phyloP scores from a whole-genome alignment of 768 basidiomycete species.

The Tricholoma matsutake region DNA sequence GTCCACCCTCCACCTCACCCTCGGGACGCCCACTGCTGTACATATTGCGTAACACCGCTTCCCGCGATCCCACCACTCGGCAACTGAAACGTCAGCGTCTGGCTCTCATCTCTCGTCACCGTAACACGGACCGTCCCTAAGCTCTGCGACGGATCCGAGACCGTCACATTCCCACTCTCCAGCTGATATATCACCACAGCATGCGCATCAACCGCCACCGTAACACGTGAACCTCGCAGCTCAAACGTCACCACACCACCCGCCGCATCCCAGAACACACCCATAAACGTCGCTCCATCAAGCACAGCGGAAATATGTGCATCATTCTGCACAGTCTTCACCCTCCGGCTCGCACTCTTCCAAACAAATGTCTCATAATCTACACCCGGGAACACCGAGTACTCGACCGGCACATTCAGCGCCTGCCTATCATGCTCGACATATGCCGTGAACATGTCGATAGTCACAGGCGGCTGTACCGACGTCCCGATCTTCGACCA shows the following conservation, averaged over 20 bases:
- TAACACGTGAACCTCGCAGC: constrained; percentile 24
- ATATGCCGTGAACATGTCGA: constrained; percentile 67
- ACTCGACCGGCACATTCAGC: constrained; percentile 39
- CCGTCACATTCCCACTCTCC: constrained; percentile 43
- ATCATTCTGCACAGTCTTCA: constrained; percentile 47
- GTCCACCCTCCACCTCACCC: background rate
- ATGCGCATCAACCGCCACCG: constrained; percentile 38
- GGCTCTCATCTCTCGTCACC: constrained; percentile 27
- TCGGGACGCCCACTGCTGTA: background rate
- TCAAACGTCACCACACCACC: constrained; percentile 45
- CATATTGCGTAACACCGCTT: constrained; percentile 16
- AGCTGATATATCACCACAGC: constrained; percentile 43
- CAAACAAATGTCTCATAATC: constrained; percentile 35
- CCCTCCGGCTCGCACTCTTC: constrained; percentile 29
- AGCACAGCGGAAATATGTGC: constrained; percentile 46
- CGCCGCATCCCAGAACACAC: constrained; percentile 51
- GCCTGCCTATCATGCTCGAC: constrained; percentile 40
- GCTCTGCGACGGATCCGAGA: constrained; percentile 68
- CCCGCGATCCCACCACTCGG: constrained; percentile 25
- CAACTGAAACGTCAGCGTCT: constrained; percentile 20
- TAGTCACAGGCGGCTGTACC: constrained; percentile 48
- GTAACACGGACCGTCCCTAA: constrained; percentile 32
- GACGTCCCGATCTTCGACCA: constrained; percentile 68
- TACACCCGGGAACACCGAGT: constrained; percentile 56
- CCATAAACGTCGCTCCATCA: constrained; percentile 42